Evolutionary conservation across 352 stramenopile species (phyloP), one percentile per base, ranked within the genome.

Genomic region (Pelagophyceae sp.): DNA sequence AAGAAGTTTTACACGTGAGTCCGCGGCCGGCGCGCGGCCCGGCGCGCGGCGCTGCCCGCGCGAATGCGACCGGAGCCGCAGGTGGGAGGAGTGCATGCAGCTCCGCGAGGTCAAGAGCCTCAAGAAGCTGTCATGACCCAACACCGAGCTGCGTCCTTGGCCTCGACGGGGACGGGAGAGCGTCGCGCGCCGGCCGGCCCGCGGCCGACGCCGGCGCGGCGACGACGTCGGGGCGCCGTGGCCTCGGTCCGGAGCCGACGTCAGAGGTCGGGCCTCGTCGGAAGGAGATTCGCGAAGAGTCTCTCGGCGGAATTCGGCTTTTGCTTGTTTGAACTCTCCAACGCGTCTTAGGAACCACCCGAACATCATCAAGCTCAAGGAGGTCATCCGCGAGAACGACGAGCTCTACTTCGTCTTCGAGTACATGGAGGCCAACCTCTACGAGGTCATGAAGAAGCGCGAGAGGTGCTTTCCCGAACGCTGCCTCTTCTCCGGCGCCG

Each of bases 371-470:
- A 96, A 97, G 83, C 88, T 99, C 35, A 97, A 98, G 79, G 95
- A 99, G 79, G 95, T 99, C 67, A 97, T 99, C 67, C 88, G 93
- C 29, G 95, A 99, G 83, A 96, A 97, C 77, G 90, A 97, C 83
- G 89, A 94, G 84, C 86, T 99, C 6, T 98, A 92, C 81, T 99
- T 99, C 82, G 94, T 99, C 0, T 99, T 99, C 81, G 96, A 99
- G 86, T 98, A 95, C 86, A 99, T 99, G 95, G 93, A 98, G 82
- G 90, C 90, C 79, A 98, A 97, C 78, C 83, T 99, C 60, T 98
- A 98, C 86, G 92, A 98, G 78, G 90, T 89, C n/a, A 98, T 98
- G 86, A 96, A 97, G 84, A 91, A 95, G 61, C 81, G 92, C 54
- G 85, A 95, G 77, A 32, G 75, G 45, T 54, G 45, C n/a, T n/a